Evolutionary conservation across 2,329 filamentous ascomycete species (phyloP), one percentile per base, ranked within the genome.

Genomic region (Acephala macrosclerotiorum): DNA sequence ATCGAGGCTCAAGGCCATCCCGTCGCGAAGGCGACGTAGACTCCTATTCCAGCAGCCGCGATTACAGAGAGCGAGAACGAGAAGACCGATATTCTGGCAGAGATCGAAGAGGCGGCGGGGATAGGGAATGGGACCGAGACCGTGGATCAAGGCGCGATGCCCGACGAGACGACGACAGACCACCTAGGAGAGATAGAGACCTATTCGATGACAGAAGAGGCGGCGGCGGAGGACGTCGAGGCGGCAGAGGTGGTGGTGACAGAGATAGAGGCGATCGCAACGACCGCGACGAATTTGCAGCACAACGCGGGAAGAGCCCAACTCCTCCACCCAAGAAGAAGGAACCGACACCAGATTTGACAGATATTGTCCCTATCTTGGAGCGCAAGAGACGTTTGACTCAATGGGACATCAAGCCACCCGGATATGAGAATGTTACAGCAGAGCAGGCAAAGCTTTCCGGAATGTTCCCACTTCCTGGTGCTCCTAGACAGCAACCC

Each of bases 391-490:
- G 96, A 73, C 91, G 96, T 66, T 83, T 99, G 84, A 98, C 94
- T 40, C 96, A 99, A 80, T 99, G 96, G 96, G 96, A 99, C 78
- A 97, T 99, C 79, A 99, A 99, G 82, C 96, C 96, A 6, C 93
- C 94, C 18, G 95, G 96, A 53, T 99, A 99, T 76, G 96, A 99
- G 77, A 97, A 96, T 79, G 95, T 99, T 71, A 97, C 96, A 2
- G 94, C 96, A 25, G 96, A 99, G 80, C 96, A 99, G 79, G 96
- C 96, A 59, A 99, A 99, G 83, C 86, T 99, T 53, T 99, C 96
- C 71, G 91, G 95, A 82, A 97, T 99, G 96, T 99, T 99, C 83
- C 94, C 96, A 67, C 88, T 99, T 55, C 96, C 96, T 3, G 96
- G 96, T 70, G 96, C 96, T 68, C 96, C 96, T 62, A 89, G 96